Evolutionary conservation across 2,329 filamentous ascomycete species (phyloP).

Genomic region (Talaromyces atroroseus): DNA sequence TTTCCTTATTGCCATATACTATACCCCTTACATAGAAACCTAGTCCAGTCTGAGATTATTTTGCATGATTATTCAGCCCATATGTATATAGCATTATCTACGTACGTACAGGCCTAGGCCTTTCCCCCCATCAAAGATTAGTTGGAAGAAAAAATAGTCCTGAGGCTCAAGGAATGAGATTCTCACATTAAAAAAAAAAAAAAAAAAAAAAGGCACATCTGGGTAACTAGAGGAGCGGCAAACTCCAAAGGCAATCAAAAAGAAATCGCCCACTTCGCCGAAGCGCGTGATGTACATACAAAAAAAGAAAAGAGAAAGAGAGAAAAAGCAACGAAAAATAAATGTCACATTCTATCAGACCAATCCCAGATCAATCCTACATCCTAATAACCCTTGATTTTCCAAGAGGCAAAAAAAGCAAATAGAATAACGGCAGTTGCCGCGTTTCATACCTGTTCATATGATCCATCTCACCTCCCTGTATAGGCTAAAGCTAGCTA

Average conservation of each 20-base stretch:
- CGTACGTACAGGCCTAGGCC: background rate
- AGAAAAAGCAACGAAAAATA: background rate
- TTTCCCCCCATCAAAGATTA: background rate
- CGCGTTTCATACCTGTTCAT: background rate
- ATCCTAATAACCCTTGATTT: no score
- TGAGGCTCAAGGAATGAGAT: no score
- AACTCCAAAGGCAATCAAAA: background rate
- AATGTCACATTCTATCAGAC: background rate
- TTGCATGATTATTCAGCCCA: background rate
- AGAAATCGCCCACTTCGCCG: background rate
- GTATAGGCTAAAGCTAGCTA: background rate
- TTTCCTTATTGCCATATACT: no score
- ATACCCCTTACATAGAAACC: background rate
- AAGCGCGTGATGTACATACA: background rate
- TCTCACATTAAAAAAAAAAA: no score
- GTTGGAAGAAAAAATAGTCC: no score
- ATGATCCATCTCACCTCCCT: background rate
- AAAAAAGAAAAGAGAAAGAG: background rate
- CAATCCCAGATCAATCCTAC: background rate
- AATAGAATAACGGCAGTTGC: background rate
- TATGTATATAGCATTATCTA: background rate
- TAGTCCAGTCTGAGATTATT: background rate
- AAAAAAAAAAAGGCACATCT: no score
- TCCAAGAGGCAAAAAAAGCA: no score
- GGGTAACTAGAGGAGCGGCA: background rate